Evolutionary conservation across 106 monocot species (phyloP).

Genomic region (Dendrobium catenatum): DNA sequence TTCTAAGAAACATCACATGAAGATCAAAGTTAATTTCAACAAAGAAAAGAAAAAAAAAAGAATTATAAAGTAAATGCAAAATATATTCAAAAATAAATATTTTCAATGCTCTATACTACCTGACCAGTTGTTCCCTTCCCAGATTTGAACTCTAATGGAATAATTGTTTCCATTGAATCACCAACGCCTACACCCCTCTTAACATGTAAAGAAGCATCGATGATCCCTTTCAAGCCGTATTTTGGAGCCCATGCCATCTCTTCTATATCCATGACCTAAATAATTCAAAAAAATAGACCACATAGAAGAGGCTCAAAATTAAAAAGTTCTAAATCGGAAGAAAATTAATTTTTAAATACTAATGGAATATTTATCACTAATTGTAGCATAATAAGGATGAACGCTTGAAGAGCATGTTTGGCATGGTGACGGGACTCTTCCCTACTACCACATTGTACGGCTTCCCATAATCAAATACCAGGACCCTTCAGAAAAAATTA

Average conservation of each 20-base stretch:
- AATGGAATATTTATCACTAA: not conserved
- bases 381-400: not conserved
- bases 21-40: not conserved
- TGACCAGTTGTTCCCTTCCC: conserved; percentile 85
- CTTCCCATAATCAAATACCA: not conserved
- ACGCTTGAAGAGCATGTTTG: not conserved
- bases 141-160: conserved; percentile 93
- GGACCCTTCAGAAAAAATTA: not conserved
- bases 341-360: not conserved
- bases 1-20: not conserved
- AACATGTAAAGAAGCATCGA: conserved; percentile 81
- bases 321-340: conserved; percentile 5
- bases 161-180: conserved; percentile 46
- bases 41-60: not conserved
- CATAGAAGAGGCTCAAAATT: not conserved
- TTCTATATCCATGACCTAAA: conserved; percentile 93
- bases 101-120: conserved; percentile 22
- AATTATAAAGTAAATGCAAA: not conserved
- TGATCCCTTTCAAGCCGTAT: conserved; percentile 94
- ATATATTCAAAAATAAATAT: not conserved
- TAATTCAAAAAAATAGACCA: conserved; percentile 1
- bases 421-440: not conserved
- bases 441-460: not conserved
- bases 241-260: conserved; percentile 93
- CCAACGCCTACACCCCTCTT: conserved; percentile 34